A percentile compares a stretch with the other conserved stretches of the same genome.
These are phyloP conservation scores for Thelephora aurantiotincta DNA, from an alignment of 768 basidiomycete genomes.

Conservation along the genomic window DNA sequence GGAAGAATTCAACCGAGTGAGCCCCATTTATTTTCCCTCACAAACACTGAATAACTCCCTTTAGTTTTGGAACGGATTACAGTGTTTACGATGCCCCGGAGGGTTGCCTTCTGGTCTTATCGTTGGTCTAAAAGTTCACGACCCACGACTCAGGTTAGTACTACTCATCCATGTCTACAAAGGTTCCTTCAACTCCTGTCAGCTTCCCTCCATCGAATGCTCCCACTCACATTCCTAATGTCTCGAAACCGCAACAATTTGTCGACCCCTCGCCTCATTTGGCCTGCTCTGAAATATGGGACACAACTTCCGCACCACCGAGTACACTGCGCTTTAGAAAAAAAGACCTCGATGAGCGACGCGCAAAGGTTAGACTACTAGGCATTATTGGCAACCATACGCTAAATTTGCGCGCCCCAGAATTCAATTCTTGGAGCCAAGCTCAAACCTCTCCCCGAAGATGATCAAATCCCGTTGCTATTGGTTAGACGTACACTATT, in stretches of 20 bases:
- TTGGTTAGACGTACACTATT: constrained; percentile 58
- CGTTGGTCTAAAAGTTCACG: constrained; percentile 65
- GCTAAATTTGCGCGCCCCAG: constrained; percentile 21
- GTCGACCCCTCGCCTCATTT: constrained; percentile 42
- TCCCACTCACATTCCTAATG: constrained; percentile 22
- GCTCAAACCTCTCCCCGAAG: constrained; percentile 52
- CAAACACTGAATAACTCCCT: background rate
- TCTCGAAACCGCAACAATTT: constrained; percentile 23
- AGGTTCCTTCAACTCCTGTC: background rate
- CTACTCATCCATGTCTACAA: background rate
- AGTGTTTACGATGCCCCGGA: constrained; percentile 45
- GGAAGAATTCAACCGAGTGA: constrained; percentile 42
- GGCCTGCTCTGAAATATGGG: constrained; percentile 67
- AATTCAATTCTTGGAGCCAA: constrained; percentile 65
- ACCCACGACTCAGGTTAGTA: constrained; percentile 74
- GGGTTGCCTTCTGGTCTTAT: constrained; percentile 64
- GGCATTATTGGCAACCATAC: background rate
- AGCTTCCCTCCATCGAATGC: constrained; percentile 82
- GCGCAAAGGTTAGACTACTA: constrained; percentile 41
- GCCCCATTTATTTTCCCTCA: background rate
- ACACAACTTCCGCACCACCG: constrained; percentile 37
- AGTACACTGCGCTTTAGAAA: constrained; percentile 60
- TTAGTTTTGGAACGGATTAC: constrained; percentile 59
- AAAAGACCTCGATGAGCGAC: constrained; percentile 74
- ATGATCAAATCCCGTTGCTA: constrained; percentile 74